Conservation (phyloP, 306 rosid genomes). For the Vigna angularis region DNA sequence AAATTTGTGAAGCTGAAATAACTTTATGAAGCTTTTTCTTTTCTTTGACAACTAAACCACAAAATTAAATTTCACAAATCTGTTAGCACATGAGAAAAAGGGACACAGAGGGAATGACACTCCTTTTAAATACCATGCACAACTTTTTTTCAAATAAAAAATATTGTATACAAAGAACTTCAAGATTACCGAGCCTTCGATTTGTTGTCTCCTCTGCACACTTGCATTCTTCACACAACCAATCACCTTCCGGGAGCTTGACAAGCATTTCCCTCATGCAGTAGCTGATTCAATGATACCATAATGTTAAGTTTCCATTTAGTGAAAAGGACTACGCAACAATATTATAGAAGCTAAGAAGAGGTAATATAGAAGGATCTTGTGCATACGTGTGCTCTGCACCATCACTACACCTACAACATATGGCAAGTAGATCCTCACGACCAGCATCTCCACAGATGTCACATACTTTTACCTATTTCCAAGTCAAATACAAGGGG, state of each 20-base stretch:
- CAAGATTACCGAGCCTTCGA: slow-evolving; percentile 68
- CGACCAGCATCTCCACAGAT: slow-evolving; percentile 98
- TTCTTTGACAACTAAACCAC: slow-evolving; percentile 55
- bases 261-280: slow-evolving; percentile 90
- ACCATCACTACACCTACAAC: slow-evolving; percentile 95
- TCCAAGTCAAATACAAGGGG: slow-evolving; percentile 35
- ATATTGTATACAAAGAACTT: slow-evolving; percentile 19
- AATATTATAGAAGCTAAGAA: slow-evolving; percentile 32
- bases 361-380: slow-evolving; percentile 15
- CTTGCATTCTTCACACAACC: slow-evolving; percentile 95
- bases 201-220: slow-evolving; percentile 60
- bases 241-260: slow-evolving; percentile 78
- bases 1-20: slow-evolving; percentile 52
- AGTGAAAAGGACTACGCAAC: slow-evolving; percentile 18
- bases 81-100: slow-evolving; percentile 17
- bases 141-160: neutral
- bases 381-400: slow-evolving; percentile 92
- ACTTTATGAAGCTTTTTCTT: slow-evolving; percentile 44
- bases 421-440: slow-evolving; percentile 82
- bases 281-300: slow-evolving; percentile 63
- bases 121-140: neutral
- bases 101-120: neutral
- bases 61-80: slow-evolving; percentile 27
- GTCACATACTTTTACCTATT: slow-evolving; percentile 94
- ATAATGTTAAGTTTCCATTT: slow-evolving; percentile 37